Base-by-base conservation (phyloP, 225 moss, liverwort and hornwort genomes). In the Lunularia cruciata region DNA sequence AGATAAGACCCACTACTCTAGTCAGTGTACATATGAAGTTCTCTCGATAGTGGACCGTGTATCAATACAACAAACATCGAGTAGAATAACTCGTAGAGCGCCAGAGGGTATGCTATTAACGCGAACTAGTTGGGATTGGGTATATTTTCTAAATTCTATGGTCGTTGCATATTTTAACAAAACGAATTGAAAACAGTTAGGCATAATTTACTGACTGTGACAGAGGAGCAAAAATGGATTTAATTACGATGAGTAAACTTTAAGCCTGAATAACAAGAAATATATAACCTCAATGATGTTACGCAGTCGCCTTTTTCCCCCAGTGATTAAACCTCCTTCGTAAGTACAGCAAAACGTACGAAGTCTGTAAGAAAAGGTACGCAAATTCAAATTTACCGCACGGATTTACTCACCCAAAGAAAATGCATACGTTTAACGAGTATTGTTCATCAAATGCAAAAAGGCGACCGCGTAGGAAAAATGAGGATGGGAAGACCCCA, bases 401-500 rank as follows among this genome's bases (percentile, higher is more conserved):
- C n/a, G n/a, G n/a, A n/a, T n/a, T n/a, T n/a, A n/a, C n/a, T n/a
- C n/a, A n/a, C n/a, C 4, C 37, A 28, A 2, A 28, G 57, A 33
- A 57, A 6, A 3, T 14, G 20, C 43, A 33, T 5, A 65, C 69
- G 82, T 70, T 53, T 3, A 67, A 84, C 0, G 75, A 64, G 26
- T 77, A 89, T 0, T 69, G 70, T 19, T 82, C 87, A 59, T 85
- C 82, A 60, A 80, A 94, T n/a, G 86, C 91, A 5, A 40, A 75
- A 33, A 89, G 89, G 13, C 10, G 27, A 7, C 91, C 91, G 70
- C 83, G 83, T 27, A 89, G 91, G 70, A 78, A 83, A 79, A 81
- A 94, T 0, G 80, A 31, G 47, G 91, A 89, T 1, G 83, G 0
- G 0, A 1, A 0, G 12, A n/a, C n/a, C n/a, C n/a, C n/a, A n/a